Evolutionary conservation across 306 rosid species (phyloP), one percentile per base, ranked within the genome.

Genomic region (Betula pendula): DNA sequence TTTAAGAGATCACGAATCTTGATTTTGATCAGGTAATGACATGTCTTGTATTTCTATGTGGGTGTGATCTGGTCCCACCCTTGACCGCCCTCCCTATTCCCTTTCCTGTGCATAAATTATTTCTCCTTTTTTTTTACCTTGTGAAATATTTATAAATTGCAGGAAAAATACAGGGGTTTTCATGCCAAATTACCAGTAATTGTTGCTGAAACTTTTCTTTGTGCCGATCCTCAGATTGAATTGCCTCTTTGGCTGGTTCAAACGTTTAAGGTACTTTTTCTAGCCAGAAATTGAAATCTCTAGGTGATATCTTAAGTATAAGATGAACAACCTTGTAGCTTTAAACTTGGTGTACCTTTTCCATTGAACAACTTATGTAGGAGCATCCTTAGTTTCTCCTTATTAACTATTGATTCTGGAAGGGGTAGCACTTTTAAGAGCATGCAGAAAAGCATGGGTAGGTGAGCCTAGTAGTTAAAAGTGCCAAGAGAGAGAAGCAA

Each of bases 181-280:
- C 94, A 92, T 77, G 96, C 89, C 58, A 84, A 97, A 78, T 82
- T 95, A 71, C 97, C 98, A 0, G 70, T 90, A 59, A 44, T 89
- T 85, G 96, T 89, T 82, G 99, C 97, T 2, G 97, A 91, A 85
- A 87, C 97, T 68, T 96, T 95, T 86, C 96, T 95, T 58, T 91
- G 84, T 3, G 69, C 88, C 6, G 97, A 90, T 88, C 84, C 96
- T 79, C 91, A 87, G 78, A 89, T 95, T 31, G 97, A 92, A 79
- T 78, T 95, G 90, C 98, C 97, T 73, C 90, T 89, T 71, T 95
- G 98, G 98, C 87, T 95, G 44, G 91, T 95, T 82, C 93, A 86
- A 20, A 80, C 92, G 82, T 95, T 95, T 81, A 95, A 90, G 98
- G 98, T 93, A 88, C 85, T 84, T 77, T 65, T 67, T 79, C 76